Evolutionary conservation across 2,329 filamentous ascomycete species (phyloP).

Genomic region (Anthostomella pinea): DNA sequence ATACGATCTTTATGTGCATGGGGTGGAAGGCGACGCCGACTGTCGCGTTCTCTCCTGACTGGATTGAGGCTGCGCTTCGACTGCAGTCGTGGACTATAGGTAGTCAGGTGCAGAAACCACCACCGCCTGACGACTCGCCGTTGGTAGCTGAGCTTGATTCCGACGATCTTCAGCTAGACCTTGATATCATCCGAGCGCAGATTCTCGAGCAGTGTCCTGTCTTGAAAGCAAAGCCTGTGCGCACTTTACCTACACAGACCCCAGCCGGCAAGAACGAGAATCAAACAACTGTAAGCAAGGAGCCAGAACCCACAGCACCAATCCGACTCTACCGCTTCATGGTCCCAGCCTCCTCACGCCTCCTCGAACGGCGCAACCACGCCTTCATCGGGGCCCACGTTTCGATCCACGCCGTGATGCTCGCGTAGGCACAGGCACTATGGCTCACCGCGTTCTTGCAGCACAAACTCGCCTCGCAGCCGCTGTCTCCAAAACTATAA

Average conservation of each 20-base stretch:
- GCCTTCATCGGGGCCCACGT: slow-evolving; percentile 33
- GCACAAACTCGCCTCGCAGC: slow-evolving; percentile 20
- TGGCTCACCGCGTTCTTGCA: slow-evolving; percentile 59
- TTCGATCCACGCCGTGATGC: slow-evolving; percentile 30
- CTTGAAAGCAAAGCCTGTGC: neutral
- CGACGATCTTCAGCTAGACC: slow-evolving; percentile 3
- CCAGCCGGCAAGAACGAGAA: neutral
- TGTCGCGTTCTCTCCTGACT: slow-evolving; percentile 7
- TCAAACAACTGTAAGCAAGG: too few relatives aligned
- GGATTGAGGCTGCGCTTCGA: slow-evolving; percentile 6
- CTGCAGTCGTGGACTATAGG: slow-evolving; percentile 1
- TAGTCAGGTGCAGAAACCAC: neutral
- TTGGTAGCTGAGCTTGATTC: slow-evolving; percentile 2
- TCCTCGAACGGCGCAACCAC: slow-evolving; percentile 23
- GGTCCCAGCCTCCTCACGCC: slow-evolving; percentile 19
- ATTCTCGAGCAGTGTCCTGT: neutral
- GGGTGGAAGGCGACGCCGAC: slow-evolving; percentile 10
- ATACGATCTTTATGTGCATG: slow-evolving; percentile 10
- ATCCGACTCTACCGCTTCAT: slow-evolving; percentile 30
- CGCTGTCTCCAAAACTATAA: slow-evolving; percentile 36
- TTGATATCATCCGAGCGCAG: neutral
- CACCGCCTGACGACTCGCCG: slow-evolving; percentile 1
- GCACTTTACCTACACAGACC: neutral
- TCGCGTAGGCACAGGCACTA: slow-evolving; percentile 41
- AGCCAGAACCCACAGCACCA: slow-evolving; percentile 1